phyloP scores from a whole-genome alignment of 176 grass and related monocot species.

The Aegilops sharonensis region DNA sequence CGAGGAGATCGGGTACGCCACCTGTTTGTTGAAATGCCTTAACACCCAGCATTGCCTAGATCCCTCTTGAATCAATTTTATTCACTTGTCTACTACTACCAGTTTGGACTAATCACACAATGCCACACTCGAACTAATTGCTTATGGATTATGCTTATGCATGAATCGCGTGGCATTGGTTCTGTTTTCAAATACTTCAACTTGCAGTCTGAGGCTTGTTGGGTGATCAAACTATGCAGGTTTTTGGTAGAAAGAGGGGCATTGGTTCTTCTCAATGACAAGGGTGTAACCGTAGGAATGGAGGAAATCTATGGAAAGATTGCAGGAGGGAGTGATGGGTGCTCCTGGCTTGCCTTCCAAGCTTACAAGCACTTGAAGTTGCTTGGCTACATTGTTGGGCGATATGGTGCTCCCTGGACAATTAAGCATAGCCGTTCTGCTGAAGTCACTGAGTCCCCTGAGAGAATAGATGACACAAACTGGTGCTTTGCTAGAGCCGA shows the following conservation, averaged over 20 bases:
- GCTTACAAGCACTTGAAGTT: slow-evolving; percentile 77
- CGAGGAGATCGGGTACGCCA: slow-evolving; percentile 77
- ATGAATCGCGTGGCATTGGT: background rate
- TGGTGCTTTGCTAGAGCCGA: background rate
- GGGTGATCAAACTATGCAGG: slow-evolving; percentile 36
- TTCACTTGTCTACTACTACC: too few species aligned
- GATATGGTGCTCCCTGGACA: slow-evolving; percentile 57
- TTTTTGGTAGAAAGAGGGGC: slow-evolving; percentile 74
- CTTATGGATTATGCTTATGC: too few species aligned
- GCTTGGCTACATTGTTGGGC: slow-evolving; percentile 75
- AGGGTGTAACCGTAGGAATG: slow-evolving; percentile 35
- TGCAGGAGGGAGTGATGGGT: slow-evolving; percentile 38
- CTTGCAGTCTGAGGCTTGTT: background rate
- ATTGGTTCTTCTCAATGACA: slow-evolving; percentile 48
- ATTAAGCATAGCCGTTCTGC: slow-evolving; percentile 32
- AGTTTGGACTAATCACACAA: too few species aligned
- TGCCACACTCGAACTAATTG: too few species aligned
- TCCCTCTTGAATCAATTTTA: too few species aligned
- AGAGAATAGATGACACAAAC: background rate
- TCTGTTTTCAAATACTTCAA: background rate
- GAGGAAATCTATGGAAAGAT: slow-evolving; percentile 52
- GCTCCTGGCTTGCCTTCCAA: slow-evolving; percentile 49
- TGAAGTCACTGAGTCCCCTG: background rate
- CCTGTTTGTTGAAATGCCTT: slow-evolving; percentile 35
- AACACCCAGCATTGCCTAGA: background rate